Evolutionary conservation across 2,329 filamentous ascomycete genomes (phyloP), one percentile per base, ranked within the genome.

Genomic region (Fusarium fracticaudum): DNA sequence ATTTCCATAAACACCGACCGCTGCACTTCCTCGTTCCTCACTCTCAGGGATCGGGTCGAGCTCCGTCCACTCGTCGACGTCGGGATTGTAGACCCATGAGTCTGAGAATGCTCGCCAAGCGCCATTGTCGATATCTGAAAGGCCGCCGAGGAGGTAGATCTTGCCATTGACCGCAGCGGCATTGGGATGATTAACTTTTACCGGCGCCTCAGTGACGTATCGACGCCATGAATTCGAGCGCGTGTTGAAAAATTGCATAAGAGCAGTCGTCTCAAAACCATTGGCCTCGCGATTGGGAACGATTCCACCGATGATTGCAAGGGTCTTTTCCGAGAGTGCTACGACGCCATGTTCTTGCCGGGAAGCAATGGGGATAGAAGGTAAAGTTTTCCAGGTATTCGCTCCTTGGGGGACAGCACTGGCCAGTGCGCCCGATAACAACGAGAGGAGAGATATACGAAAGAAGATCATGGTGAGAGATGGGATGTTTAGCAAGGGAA

Each of bases 71-170:
- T 69, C 38, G 18, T 81, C 71, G 0, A 69, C 63, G 0, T 50
- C 59, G 7, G 78, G 74, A 40, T 82, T 77, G 31, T 83, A 84
- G 1, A 81, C 77, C 64, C 77, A 81, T 8, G 77, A 78, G 14
- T 79, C 71, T 0, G 72, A 35, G 6, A 79, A 60, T 2, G 78
- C 79, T 18, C 64, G 50, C 81, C 81, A 84, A 1, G 72, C 69
- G 24, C 61, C 70, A 18, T 77, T 68, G 18, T 65, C 47, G 8
- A 72, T 73, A 13, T 72, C 76, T 5, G 72, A 71, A 3, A 85
- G 76, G 0, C 82, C 83, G 11, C 84, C 84, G 6, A 86, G 75
- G 1, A 85, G 55, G 62, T 84, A 85, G 18, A 85, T 76, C 60
- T 82, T 82, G 50, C 79, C 79, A 48, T 81, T 66, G 6, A 83